Percentiles rank a stretch among this genome's conserved stretches.
These are phyloP conservation scores for Cicer arietinum DNA, from an alignment of 306 rosid species.

Conservation along the genomic window DNA sequence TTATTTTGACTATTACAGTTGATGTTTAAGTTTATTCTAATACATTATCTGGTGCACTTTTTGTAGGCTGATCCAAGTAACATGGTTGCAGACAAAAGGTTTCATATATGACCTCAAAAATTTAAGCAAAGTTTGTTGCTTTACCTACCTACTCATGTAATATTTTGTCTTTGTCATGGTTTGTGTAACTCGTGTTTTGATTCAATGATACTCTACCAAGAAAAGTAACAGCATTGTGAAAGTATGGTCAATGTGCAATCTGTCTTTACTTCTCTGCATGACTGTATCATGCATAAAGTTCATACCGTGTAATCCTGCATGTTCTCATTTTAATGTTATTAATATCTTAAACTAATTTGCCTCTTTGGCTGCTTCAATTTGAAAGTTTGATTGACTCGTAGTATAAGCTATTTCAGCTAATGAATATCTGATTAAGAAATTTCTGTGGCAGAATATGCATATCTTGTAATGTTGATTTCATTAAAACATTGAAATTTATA, in stretches of 20 bases:
- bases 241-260: constrained; percentile 5
- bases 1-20: constrained; percentile 20
- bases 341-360: constrained; percentile 8
- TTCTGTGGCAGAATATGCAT: constrained; percentile 8
- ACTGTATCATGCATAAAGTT: background rate
- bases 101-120: constrained; percentile 72
- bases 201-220: constrained; percentile 1
- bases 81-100: constrained; percentile 78
- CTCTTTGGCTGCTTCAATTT: constrained; percentile 37
- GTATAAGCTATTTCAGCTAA: constrained; percentile 15
- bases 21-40: constrained; percentile 34
- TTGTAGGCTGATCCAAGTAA: constrained; percentile 90
- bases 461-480: constrained; percentile 11
- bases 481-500: constrained; percentile 16
- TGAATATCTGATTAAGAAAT: constrained; percentile 24
- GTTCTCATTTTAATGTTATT: background rate
- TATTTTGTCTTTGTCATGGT: constrained; percentile 41
- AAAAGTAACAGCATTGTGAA: constrained; percentile 19
- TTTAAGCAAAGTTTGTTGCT: constrained; percentile 79
- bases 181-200: constrained; percentile 24
- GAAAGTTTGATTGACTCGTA: constrained; percentile 25
- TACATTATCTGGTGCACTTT: constrained; percentile 34
- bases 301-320: background rate
- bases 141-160: constrained; percentile 51
- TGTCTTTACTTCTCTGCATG: constrained; percentile 19